A percentile compares a stretch with the other conserved stretches of the same genome.
phyloP scores from a whole-genome alignment of 1,284 basidiomycete genomes.

The Inonotus obliquus region DNA sequence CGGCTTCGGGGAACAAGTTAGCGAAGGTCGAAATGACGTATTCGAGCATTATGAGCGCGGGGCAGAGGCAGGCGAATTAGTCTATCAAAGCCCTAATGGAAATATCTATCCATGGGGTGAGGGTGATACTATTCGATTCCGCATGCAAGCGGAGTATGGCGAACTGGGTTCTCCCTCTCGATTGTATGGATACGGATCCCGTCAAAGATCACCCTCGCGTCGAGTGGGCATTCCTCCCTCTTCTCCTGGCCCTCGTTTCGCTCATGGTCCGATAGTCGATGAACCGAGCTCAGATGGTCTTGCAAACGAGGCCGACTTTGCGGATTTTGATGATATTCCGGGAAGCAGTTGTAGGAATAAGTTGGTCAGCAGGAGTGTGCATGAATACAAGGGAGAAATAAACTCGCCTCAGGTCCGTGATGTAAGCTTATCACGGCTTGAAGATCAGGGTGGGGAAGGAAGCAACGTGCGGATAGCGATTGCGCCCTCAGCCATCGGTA shows the following conservation, averaged over 20 bases:
- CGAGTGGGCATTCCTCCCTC: neutral
- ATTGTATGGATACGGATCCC: neutral
- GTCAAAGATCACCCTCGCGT: neutral
- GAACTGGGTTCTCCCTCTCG: slow-evolving; percentile 1
- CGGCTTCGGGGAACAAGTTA: slow-evolving; percentile 13
- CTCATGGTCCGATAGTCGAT: slow-evolving; percentile 14
- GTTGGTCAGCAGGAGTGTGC: neutral
- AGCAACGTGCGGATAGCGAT: slow-evolving; percentile 1
- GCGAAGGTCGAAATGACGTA: slow-evolving; percentile 7
- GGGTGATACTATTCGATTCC: slow-evolving; percentile 16
- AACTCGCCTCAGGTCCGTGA: neutral
- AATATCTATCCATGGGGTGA: slow-evolving; percentile 16
- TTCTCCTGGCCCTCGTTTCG: neutral
- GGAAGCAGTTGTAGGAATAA: neutral
- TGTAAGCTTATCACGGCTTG: neutral
- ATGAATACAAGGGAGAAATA: neutral
- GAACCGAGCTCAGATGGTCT: slow-evolving; percentile 31
- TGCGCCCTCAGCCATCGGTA: neutral
- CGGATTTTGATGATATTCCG: slow-evolving; percentile 46
- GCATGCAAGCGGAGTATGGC: slow-evolving; percentile 13
- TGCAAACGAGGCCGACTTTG: slow-evolving; percentile 51
- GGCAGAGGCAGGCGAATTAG: slow-evolving; percentile 9
- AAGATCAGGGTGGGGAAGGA: neutral
- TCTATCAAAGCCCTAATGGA: slow-evolving; percentile 16
- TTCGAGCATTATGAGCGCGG: slow-evolving; percentile 15